These are phyloP conservation scores for Saccharomyces pastorianus DNA, from an alignment of 1,139 yeast species.

Conservation along the genomic window DNA sequence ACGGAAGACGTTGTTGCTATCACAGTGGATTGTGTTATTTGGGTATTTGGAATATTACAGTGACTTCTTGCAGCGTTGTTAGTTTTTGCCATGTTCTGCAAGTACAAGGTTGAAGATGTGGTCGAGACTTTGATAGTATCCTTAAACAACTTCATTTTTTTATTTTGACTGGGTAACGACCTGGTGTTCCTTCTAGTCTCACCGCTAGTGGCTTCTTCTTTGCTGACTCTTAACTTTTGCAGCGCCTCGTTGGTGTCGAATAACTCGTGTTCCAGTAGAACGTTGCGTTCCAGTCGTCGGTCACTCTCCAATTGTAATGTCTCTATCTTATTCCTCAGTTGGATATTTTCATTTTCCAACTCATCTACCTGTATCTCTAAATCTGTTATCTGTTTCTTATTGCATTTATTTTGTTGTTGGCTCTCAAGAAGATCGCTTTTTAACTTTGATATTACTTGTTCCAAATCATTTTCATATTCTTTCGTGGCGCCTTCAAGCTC, in stretches of 20 bases:
- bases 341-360: conserved; percentile 21
- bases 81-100: not conserved
- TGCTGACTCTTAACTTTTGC: conserved; percentile 3
- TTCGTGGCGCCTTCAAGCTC: conserved; percentile 14
- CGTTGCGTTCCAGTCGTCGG: conserved; percentile 15
- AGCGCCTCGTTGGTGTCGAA: conserved; percentile 9
- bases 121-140: conserved; percentile 6
- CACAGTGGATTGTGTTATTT: conserved; percentile 7
- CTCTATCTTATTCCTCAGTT: conserved; percentile 14
- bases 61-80: conserved; percentile 4
- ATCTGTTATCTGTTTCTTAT: conserved; percentile 8
- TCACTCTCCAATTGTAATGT: conserved; percentile 16
- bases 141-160: not conserved
- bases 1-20: conserved; percentile 4
- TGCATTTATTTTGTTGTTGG: conserved; percentile 4
- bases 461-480: conserved; percentile 19
- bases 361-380: conserved; percentile 14
- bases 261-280: conserved; percentile 18
- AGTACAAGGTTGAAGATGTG: conserved; percentile 6
- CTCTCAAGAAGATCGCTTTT: conserved; percentile 6
- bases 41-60: conserved; percentile 3
- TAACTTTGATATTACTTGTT: conserved; percentile 11
- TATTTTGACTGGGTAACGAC: not conserved
- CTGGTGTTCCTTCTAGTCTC: conserved; percentile 2
- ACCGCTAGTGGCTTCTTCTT: not conserved